Base-by-base conservation (phyloP, 768 basidiomycete species). In the Candolleomyces efflorescens region DNA sequence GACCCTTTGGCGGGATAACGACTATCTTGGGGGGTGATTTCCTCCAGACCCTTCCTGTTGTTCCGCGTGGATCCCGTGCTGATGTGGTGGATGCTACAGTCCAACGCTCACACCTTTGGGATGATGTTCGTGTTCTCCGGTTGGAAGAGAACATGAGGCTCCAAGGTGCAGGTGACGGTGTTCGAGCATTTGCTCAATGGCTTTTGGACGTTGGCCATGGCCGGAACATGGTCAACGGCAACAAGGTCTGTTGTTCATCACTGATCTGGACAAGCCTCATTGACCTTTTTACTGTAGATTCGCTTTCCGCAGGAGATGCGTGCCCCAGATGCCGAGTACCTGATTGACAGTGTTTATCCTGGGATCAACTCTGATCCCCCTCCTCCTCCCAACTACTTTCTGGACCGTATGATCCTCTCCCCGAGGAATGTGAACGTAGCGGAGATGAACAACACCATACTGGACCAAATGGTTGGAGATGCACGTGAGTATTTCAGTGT, bases 1-100 rank as follows among this genome's bases (percentile, higher is more conserved):
- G 37, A 1, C 67, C 65, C 2, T 81, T 77, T 73, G 77, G 74
- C 15, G 76, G 75, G 18, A 60, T 77, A 3, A 72, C 71, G 22
- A 60, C 74, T 0, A 57, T 81, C 0, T 73, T 80, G 67, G 75
- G 74, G 43, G 78, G 79, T 0, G 77, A 81, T 62, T 81, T 75
- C 47, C 69, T 69, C 5, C 81, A 82, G 59, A 79, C 64, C 0
- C 68, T 82, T 0, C 80, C 79, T 41, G 75, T 82, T 0, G 65
- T 82, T 9, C 62, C 55, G 0, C 62, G 69, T 59, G 79, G 78
- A 0, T 64, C 68, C 4, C 32, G 32, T 27, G 27, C 27, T 27
- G 27, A 27, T 9, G 9, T 50, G 2, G 24, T 27, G 66, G 4
- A 62, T 78, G 1, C 67, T 65, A 24, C 56, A 62, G 10, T 79